These are phyloP conservation scores for Fusarium drepaniforme DNA, from an alignment of 2,329 filamentous ascomycete genomes.

Conservation along the genomic window DNA sequence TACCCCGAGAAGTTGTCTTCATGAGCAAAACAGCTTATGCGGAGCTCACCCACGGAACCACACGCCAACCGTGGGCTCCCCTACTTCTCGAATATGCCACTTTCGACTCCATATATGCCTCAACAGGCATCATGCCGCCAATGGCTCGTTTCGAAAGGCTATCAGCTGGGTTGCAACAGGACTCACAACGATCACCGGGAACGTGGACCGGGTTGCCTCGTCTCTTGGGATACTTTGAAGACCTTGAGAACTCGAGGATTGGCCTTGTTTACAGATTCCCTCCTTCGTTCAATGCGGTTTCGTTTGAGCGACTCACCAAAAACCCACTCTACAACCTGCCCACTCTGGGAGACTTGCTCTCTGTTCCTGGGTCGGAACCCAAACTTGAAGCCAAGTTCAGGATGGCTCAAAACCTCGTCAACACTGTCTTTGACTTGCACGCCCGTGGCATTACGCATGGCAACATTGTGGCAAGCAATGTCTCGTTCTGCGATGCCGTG, in stretches of 20 bases:
- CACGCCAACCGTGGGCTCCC: constrained; percentile 62
- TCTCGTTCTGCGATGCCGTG: constrained; percentile 71
- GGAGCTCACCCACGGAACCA: constrained; percentile 58
- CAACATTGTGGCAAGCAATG: constrained; percentile 74
- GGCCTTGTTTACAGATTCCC: constrained; percentile 83
- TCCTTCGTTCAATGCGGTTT: constrained; percentile 70
- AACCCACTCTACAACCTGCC: constrained; percentile 64
- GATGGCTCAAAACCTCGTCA: constrained; percentile 78
- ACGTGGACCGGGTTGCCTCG: constrained; percentile 73
- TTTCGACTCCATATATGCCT: constrained; percentile 72
- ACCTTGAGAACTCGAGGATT: constrained; percentile 75
- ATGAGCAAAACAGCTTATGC: constrained; percentile 65
- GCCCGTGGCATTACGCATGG: constrained; percentile 77
- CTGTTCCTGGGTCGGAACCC: constrained; percentile 67
- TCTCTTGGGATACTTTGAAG: constrained; percentile 79
- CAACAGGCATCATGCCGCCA: constrained; percentile 72
- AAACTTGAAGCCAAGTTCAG: constrained; percentile 82
- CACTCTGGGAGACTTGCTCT: constrained; percentile 67
- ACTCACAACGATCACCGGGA: constrained; percentile 62
- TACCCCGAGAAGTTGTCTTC: constrained; percentile 60
- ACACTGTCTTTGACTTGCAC: constrained; percentile 81
- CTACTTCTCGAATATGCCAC: constrained; percentile 79
- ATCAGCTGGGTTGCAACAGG: constrained; percentile 68
- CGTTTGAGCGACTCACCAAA: constrained; percentile 63
- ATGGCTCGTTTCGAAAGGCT: constrained; percentile 75